Base-by-base conservation (phyloP, 2,329 filamentous ascomycete genomes). In the Pezicula neosporulosa region DNA sequence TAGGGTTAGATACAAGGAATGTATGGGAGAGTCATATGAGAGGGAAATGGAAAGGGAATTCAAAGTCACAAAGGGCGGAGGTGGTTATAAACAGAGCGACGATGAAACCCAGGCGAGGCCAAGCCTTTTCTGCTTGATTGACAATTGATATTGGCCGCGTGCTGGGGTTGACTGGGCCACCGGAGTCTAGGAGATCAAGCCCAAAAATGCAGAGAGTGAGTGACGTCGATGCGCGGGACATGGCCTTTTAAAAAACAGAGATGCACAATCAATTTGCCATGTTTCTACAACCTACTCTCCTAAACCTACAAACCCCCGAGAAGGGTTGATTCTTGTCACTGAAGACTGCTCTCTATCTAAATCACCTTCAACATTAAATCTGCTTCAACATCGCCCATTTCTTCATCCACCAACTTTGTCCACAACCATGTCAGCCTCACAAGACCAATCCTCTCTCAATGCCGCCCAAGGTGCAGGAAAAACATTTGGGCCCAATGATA, bases 391-490 rank as follows among this genome's bases (percentile, higher is more conserved):
- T 3, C 18, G n/a, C n/a, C 30, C 13, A 6, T 18, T 10, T 16
- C 15, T 3, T 16, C 44, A 33, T 18, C 24, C 19, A 43, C 44
- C 28, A 36, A 21, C 38, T 19, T 12, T 52, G 24, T 56, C 53
- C 10, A 19, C n/a, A 30, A 55, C n/a, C 16, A 66, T 65, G 63
- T 59, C 62, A 18, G 58, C 60, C 10, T 63, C 63, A 7, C 51
- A 65, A 44, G 49, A 65, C 33, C 61, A 66, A 58, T 60, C 60
- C 37, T 48, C 50, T 18, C 55, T 66, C 49, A 63, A 62, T 45
- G 47, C 45, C 18, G 54, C 54, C 28, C 52, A 49, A 44, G 60
- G 57, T 48, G 56, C 57, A 39, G 55, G 59, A 28, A 60, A 58
- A 44, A 62, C 58, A n/a, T 64, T 56, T 28, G 59, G 60, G 2